phyloP scores from a whole-genome alignment of 2,329 filamentous ascomycete species.

The Apiospora hydei region DNA sequence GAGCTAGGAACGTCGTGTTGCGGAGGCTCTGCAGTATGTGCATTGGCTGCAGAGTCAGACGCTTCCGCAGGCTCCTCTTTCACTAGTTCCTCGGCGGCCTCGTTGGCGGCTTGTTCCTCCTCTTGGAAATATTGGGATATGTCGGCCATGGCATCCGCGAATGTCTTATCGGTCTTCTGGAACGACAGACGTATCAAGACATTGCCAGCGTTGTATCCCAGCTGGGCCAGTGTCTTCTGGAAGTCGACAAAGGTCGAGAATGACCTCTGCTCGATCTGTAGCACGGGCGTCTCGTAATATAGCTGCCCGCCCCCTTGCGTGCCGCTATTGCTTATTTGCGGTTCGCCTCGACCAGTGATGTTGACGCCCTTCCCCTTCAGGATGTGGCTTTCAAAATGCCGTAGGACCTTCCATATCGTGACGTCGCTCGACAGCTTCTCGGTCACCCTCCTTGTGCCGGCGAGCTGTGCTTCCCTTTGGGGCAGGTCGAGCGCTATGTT shows the following conservation, averaged over 20 bases:
- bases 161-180: constrained; percentile 75
- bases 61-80: constrained; percentile 28
- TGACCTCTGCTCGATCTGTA: constrained; percentile 85
- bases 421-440: constrained; percentile 90
- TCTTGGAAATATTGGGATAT: constrained; percentile 79
- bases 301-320: constrained; percentile 70
- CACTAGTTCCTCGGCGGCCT: constrained; percentile 28
- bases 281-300: constrained; percentile 85
- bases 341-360: constrained; percentile 83
- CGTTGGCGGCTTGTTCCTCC: constrained; percentile 43
- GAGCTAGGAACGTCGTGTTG: neutral
- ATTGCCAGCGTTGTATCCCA: constrained; percentile 87
- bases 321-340: constrained; percentile 62
- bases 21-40: constrained; percentile 20
- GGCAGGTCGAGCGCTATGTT: constrained; percentile 90
- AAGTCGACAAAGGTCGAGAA: constrained; percentile 80
- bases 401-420: constrained; percentile 86
- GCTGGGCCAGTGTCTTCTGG: constrained; percentile 85
- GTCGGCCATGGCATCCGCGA: constrained; percentile 85
- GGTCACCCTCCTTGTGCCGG: constrained; percentile 69
- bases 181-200: constrained; percentile 82
- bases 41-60: constrained; percentile 20
- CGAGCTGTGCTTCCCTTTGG: constrained; percentile 68
- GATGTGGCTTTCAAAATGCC: constrained; percentile 86
- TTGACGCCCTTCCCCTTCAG: constrained; percentile 71